These are phyloP conservation scores for Zygosaccharomyces lentus DNA, from an alignment of 805 yeast species.

Conservation along the genomic window DNA sequence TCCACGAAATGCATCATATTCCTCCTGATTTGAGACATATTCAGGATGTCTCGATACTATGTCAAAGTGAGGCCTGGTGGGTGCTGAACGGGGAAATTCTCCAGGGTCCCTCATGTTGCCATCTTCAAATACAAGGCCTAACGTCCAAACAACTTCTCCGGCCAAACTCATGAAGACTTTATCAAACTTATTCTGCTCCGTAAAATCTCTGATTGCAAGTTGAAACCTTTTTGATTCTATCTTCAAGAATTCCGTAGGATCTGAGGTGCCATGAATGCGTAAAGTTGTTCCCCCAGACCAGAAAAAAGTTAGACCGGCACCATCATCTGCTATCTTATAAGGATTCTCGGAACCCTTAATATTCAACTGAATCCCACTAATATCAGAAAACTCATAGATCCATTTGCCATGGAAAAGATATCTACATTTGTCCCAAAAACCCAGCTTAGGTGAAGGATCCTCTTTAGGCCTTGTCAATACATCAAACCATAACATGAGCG, in stretches of 20 bases:
- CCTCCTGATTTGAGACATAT: constrained; percentile 36
- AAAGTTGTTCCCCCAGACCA: constrained; percentile 56
- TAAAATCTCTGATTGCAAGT: constrained; percentile 49
- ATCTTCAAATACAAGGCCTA: constrained; percentile 71
- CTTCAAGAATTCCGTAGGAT: constrained; percentile 47
- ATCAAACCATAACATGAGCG: constrained; percentile 62
- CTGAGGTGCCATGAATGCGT: constrained; percentile 46
- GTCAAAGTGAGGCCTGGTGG: constrained; percentile 60
- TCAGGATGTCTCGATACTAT: constrained; percentile 56
- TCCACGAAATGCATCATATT: constrained; percentile 58
- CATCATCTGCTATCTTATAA: constrained; percentile 50
- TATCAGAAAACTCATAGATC: constrained; percentile 42
- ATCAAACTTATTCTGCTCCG: constrained; percentile 28
- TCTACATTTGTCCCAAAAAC: constrained; percentile 70
- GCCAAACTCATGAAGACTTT: constrained; percentile 57
- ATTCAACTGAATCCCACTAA: constrained; percentile 53
- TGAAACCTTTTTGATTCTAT: constrained; percentile 54
- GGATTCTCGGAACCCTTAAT: constrained; percentile 61
- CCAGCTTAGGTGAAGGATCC: constrained; percentile 58
- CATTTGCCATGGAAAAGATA: constrained; percentile 51
- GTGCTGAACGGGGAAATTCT: constrained; percentile 41
- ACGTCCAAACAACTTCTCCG: constrained; percentile 71
- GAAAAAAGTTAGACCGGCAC: constrained; percentile 60
- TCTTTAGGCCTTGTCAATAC: constrained; percentile 65
- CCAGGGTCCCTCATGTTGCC: constrained; percentile 41